Conservation (phyloP, 2,329 filamentous ascomycete genomes). For the Aschersonia sp. region DNA sequence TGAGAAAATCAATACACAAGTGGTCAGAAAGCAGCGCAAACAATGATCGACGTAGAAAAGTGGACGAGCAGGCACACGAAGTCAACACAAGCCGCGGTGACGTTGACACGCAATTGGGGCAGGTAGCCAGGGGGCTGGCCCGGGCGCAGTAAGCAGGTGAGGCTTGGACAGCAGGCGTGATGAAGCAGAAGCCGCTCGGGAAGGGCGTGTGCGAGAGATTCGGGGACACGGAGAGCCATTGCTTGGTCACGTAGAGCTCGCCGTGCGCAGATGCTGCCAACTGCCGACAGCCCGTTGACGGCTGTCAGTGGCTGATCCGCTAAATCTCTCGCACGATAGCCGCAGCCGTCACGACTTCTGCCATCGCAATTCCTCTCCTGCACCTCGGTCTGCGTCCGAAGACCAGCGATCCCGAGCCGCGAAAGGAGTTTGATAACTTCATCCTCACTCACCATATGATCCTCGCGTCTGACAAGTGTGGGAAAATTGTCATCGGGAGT, state of each 20-base stretch:
- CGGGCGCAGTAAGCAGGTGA: neutral
- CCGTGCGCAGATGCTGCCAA: neutral
- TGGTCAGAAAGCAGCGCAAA: constrained; percentile 16
- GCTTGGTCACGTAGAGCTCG: neutral
- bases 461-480: constrained; percentile 57
- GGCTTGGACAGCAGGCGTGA: neutral
- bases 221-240: neutral
- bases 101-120: neutral
- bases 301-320: constrained; percentile 4
- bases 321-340: neutral
- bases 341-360: neutral
- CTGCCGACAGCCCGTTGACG: constrained; percentile 1
- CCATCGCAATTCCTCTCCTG: neutral
- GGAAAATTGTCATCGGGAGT: constrained; percentile 77
- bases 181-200: neutral
- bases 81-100: neutral
- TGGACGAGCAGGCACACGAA: constrained; percentile 1
- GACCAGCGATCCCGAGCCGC: neutral
- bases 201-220: neutral
- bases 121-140: neutral
- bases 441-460: constrained; percentile 33
- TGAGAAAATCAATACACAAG: constrained; percentile 24
- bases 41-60: constrained; percentile 5
- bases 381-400: neutral
- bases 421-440: neutral